Conservation (phyloP, 129 eudicot genomes). For the Flaveria linearis region DNA sequence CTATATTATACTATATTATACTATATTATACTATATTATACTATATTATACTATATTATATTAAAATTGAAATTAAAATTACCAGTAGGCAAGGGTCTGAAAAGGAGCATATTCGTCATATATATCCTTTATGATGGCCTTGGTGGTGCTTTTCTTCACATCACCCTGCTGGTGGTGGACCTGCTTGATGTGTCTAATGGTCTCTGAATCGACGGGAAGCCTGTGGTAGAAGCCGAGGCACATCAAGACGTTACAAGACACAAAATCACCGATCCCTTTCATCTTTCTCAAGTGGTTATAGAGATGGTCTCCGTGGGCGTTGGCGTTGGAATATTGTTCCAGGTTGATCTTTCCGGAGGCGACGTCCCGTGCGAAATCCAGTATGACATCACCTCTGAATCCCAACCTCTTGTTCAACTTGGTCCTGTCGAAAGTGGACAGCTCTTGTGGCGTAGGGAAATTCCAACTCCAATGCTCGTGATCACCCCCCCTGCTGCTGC, state of each 20-base stretch:
- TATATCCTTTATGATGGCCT: slow-evolving; percentile 19
- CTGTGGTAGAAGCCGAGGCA: slow-evolving; percentile 41
- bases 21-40: no score
- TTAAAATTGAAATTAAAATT: no score
- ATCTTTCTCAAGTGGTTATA: slow-evolving; percentile 7
- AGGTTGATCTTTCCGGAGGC: slow-evolving; percentile 23
- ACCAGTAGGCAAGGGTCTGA: slow-evolving; percentile 50
- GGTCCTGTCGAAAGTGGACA: neutral
- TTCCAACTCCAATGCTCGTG: neutral
- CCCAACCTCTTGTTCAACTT: slow-evolving; percentile 26
- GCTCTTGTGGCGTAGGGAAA: slow-evolving; percentile 46
- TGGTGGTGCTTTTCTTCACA: neutral
- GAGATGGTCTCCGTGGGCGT: slow-evolving; percentile 2
- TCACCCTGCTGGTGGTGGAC: neutral
- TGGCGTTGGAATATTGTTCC: neutral
- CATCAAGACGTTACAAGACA: slow-evolving; percentile 35
- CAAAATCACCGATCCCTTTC: slow-evolving; percentile 39
- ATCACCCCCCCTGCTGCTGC: no score
- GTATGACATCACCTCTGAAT: slow-evolving; percentile 11
- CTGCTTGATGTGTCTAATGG: slow-evolving; percentile 40
- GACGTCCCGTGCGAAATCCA: slow-evolving; percentile 21
- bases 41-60: no score
- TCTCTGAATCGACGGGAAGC: slow-evolving; percentile 51
- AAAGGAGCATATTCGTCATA: slow-evolving; percentile 49
- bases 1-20: no score